Conservation (phyloP, 148 eudicot genomes). For the Heliamphora exappendiculata region DNA sequence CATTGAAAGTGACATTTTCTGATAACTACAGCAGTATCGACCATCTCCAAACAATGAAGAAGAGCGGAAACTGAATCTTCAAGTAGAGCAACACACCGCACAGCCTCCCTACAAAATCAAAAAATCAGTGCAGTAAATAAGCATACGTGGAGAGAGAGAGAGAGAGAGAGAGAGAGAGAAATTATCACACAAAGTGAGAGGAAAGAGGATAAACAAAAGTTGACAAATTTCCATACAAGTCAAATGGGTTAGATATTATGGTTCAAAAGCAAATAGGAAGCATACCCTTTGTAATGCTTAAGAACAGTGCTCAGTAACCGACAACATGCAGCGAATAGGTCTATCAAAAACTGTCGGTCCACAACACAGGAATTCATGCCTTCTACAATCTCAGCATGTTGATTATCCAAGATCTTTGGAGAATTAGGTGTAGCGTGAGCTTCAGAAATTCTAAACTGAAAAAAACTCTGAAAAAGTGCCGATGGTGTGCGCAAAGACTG, state of each 20-base stretch:
- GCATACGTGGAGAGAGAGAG: not conserved
- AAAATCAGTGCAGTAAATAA: not conserved
- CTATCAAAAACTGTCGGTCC: slow-evolving; percentile 48
- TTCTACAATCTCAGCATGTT: slow-evolving; percentile 17
- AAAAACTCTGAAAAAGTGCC: slow-evolving; percentile 50
- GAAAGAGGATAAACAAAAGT: not conserved
- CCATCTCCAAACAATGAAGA: slow-evolving; percentile 73
- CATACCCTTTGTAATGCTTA: slow-evolving; percentile 73
- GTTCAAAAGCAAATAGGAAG: slow-evolving; percentile 7
- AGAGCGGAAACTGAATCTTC: slow-evolving; percentile 67
- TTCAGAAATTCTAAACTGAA: slow-evolving; percentile 28
- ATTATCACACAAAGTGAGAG: not conserved
- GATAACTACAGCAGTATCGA: slow-evolving; percentile 28
- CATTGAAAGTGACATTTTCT: slow-evolving; percentile 38
- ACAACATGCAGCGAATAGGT: slow-evolving; percentile 76
- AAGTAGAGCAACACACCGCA: slow-evolving; percentile 52
- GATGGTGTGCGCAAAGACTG: slow-evolving; percentile 62
- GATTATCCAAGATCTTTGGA: slow-evolving; percentile 13
- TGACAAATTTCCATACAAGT: not conserved
- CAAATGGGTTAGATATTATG: not conserved
- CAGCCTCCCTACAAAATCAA: slow-evolving; percentile 43
- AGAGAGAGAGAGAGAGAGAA: not conserved
- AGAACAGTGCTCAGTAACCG: slow-evolving; percentile 63
- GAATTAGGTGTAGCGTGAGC: slow-evolving; percentile 19
- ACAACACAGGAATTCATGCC: slow-evolving; percentile 21